A percentile compares a stretch with the other conserved stretches of the same genome.
Conservation (phyloP, 2,329 filamentous ascomycete genomes). For the Myriosclerotinia scirpicola region DNA sequence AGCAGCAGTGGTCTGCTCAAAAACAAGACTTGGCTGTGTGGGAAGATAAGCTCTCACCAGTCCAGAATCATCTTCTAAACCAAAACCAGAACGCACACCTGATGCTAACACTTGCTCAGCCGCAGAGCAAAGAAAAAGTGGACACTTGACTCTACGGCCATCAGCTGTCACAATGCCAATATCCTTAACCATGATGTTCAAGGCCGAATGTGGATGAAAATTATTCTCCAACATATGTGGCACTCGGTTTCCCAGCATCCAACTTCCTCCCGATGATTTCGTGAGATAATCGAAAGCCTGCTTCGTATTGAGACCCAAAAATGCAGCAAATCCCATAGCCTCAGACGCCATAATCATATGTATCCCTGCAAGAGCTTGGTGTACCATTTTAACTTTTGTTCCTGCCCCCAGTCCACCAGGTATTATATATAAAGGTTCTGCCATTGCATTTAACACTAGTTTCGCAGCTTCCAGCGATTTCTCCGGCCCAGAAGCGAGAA, state of each 20-base stretch:
- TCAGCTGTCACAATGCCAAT: conserved; percentile 41
- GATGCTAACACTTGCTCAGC: conserved; percentile 40
- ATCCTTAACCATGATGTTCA: conserved; percentile 43
- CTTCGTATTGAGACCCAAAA: conserved; percentile 52
- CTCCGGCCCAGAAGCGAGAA: conserved; percentile 67
- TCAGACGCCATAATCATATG: conserved; percentile 63
- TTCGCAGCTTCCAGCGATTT: conserved; percentile 29
- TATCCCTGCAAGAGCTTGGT: conserved; percentile 52
- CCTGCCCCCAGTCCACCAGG: conserved; percentile 59
- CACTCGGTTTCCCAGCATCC: conserved; percentile 58
- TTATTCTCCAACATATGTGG: conserved; percentile 54
- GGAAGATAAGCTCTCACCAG: conserved; percentile 33
- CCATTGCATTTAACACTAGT: conserved; percentile 45
- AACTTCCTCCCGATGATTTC: conserved; percentile 41
- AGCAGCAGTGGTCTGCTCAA: conserved; percentile 29
- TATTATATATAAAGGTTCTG: conserved; percentile 57
- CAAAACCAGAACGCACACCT: conserved; percentile 27
- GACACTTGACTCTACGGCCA: conserved; percentile 40
- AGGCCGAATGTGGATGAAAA: conserved; percentile 43
- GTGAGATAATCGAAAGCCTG: conserved; percentile 44
- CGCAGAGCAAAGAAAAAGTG: conserved; percentile 42
- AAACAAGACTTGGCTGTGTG: conserved; percentile 28
- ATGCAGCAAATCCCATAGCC: conserved; percentile 58
- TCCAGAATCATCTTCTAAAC: conserved; percentile 32
- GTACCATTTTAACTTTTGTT: conserved; percentile 59